Percentiles rank a stretch among this genome's conserved stretches.
Conservation (phyloP, 257 asterid species). For the Echites panduratus region DNA sequence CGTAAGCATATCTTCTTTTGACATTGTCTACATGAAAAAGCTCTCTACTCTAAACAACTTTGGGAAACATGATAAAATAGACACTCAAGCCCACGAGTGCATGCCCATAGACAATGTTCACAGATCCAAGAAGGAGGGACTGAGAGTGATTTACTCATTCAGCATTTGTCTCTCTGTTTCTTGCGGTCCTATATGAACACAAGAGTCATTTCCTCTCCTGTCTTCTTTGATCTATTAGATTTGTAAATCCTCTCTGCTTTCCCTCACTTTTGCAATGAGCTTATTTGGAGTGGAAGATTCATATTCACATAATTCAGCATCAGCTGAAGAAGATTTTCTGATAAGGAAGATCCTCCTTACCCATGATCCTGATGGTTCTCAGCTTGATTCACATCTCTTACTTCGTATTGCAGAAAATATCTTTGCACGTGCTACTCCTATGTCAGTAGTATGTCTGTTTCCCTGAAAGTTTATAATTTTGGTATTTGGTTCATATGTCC, state of each 20-base stretch:
- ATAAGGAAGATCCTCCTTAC: slow-evolving; percentile 43
- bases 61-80: neutral
- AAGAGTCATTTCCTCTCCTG: neutral
- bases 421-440: slow-evolving; percentile 25
- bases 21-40: neutral
- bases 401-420: slow-evolving; percentile 38
- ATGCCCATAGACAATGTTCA: neutral
- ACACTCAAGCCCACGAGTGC: neutral
- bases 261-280: slow-evolving; percentile 29
- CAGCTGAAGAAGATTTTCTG: slow-evolving; percentile 45
- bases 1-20: slow-evolving; percentile 25
- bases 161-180: neutral
- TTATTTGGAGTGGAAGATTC: slow-evolving; percentile 16
- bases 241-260: neutral
- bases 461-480: neutral
- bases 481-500: neutral
- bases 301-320: slow-evolving; percentile 15
- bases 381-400: slow-evolving; percentile 40
- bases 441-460: slow-evolving; percentile 20
- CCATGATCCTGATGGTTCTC: slow-evolving; percentile 52
- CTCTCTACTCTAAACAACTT: neutral
- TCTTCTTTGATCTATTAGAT: slow-evolving; percentile 4
- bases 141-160: neutral
- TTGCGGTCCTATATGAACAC: neutral
- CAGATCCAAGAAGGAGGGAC: neutral